A percentile compares a stretch with the other conserved stretches of the same genome.
These are phyloP conservation scores for Taphrina flavorubra DNA, from an alignment of 1,139 yeast genomes.

Conservation along the genomic window DNA sequence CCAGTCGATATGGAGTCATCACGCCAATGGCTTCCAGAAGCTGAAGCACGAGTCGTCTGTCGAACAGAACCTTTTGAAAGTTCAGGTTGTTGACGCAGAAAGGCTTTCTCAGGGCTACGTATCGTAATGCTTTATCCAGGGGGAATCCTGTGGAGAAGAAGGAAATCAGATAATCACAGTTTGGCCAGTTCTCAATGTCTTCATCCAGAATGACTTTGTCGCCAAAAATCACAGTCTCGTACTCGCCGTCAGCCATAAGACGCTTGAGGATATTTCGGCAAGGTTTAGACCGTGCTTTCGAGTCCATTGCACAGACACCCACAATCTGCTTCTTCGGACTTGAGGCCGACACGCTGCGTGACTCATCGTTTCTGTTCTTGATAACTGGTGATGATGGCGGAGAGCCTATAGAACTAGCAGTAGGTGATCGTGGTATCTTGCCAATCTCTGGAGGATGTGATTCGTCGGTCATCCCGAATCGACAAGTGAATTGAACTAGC, in stretches of 20 bases:
- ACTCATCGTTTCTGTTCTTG: constrained; percentile 8
- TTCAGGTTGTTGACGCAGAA: constrained; percentile 85
- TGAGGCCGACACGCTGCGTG: constrained; percentile 2
- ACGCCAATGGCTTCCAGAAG: constrained; percentile 83
- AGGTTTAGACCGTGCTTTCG: constrained; percentile 93
- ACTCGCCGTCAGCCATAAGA: constrained; percentile 71
- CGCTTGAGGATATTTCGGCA: constrained; percentile 89
- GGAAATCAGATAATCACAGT: constrained; percentile 91
- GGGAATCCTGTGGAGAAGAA: constrained; percentile 98
- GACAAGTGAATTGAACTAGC: too few species aligned
- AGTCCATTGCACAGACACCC: constrained; percentile 99
- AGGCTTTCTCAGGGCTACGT: constrained; percentile 88
- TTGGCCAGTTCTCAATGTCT: constrained; percentile 92
- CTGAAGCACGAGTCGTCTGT: constrained; percentile 82
- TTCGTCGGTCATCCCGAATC: not conserved
- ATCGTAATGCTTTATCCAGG: constrained; percentile 88
- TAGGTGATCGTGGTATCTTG: constrained; percentile 21
- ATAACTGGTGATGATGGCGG: constrained; percentile 18
- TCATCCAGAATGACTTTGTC: constrained; percentile 97
- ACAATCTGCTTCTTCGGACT: constrained; percentile 68
- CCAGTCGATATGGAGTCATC: constrained; percentile 85
- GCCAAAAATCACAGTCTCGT: constrained; percentile 95
- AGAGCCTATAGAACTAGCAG: constrained; percentile 27
- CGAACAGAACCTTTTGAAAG: constrained; percentile 95
- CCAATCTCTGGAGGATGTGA: not conserved